Conservation (phyloP, 257 asterid species). For the Scutellaria baicalensis region DNA sequence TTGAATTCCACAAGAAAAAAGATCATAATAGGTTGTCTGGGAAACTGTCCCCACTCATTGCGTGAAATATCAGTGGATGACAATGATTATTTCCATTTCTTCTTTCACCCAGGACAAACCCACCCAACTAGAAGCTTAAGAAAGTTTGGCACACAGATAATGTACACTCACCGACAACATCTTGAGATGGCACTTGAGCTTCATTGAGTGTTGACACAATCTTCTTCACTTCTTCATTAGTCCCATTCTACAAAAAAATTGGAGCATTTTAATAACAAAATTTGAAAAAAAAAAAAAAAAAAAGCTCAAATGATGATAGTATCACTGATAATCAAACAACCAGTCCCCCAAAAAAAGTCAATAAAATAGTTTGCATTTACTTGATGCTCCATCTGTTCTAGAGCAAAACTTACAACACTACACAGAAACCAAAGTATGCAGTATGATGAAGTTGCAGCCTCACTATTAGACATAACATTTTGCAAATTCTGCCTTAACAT, state of each 20-base stretch:
- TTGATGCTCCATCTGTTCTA: background rate
- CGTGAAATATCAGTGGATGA: background rate
- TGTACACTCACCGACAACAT: slow-evolving; percentile 76
- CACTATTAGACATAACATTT: background rate
- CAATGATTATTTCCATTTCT: background rate
- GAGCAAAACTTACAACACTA: background rate
- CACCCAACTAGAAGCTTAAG: background rate
- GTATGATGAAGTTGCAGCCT: background rate
- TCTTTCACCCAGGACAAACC: background rate
- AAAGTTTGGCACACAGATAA: background rate
- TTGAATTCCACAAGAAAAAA: no score
- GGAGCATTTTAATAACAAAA: background rate
- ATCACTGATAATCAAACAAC: background rate
- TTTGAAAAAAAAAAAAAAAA: no score
- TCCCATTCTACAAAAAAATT: slow-evolving; percentile 63
- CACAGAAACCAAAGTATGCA: background rate
- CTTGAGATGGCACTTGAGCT: slow-evolving; percentile 77
- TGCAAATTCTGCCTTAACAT: background rate
- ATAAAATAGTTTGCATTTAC: background rate
- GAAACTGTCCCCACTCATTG: background rate
- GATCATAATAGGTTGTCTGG: no score
- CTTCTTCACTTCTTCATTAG: slow-evolving; percentile 85
- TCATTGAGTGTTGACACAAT: slow-evolving; percentile 69
- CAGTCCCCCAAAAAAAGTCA: background rate
- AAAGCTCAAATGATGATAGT: background rate